Evolutionary conservation across 129 eudicot genomes (phyloP).

Genomic region (Tagetes erecta): DNA sequence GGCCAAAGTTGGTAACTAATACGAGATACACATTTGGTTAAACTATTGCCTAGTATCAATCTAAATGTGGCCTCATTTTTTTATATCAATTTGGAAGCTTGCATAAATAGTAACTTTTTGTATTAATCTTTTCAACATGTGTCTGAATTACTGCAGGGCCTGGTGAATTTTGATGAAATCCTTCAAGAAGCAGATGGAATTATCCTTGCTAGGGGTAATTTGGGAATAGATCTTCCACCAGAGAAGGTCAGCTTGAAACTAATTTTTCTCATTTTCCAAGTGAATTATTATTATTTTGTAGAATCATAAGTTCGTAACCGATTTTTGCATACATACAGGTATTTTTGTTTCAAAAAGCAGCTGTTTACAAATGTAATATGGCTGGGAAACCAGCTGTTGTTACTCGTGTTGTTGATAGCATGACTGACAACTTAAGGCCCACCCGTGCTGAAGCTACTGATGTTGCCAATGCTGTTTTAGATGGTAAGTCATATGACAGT

Average conservation of each 20-base stretch:
- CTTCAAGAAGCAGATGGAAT: slow-evolving; percentile 93
- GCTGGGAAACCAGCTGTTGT: slow-evolving; percentile 94
- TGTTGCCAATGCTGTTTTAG: slow-evolving; percentile 88
- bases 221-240: slow-evolving; percentile 93
- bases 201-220: slow-evolving; percentile 82
- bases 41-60: neutral
- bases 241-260: slow-evolving; percentile 58
- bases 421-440: slow-evolving; percentile 92
- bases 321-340: slow-evolving; percentile 44
- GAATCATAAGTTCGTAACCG: neutral
- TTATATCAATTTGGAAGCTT: slow-evolving; percentile 3
- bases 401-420: slow-evolving; percentile 91
- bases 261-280: neutral
- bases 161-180: slow-evolving; percentile 74
- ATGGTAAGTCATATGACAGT: slow-evolving; percentile 44
- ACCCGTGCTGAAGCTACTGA: slow-evolving; percentile 97
- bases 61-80: neutral
- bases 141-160: slow-evolving; percentile 50
- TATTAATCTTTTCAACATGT: neutral
- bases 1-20: neutral
- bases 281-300: neutral
- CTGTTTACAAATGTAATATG: slow-evolving; percentile 82
- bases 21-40: neutral
- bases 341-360: slow-evolving; percentile 79
- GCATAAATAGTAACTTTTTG: neutral